Evolutionary conservation across 805 yeast genomes (phyloP), one percentile per base, ranked within the genome.

Genomic region (Candida khao-thaluensis): DNA sequence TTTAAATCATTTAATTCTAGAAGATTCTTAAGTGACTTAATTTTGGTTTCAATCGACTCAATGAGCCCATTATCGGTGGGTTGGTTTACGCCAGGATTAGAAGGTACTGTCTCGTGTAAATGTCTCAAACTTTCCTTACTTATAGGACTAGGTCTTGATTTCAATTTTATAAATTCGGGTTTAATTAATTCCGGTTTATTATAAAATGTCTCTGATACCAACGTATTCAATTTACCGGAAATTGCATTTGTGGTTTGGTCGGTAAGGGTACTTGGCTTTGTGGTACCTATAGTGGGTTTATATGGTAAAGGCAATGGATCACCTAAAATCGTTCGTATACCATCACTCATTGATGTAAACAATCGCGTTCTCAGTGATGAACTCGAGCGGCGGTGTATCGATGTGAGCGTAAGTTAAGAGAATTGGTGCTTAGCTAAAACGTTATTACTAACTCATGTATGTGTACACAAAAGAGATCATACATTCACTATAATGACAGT

Each of bases 301-400:
- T 47, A 47, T 10, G 51, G 48, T 27, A 47, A 27, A 5, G 51
- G 51, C 27, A 47, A 37, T 8, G 51, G 51, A 2, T 47, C 51
- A 4, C 51, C 51, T 17, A 47, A 35, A 33, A 42, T 45, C 14
- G 32, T 25, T 14, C 42, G 25, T 16, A 47, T 20, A 7, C 44
- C 45, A 9, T 46, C 50, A 20, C 35, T 26, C 30, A 22, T 29
- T 10, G 31, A 22, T 29, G 38, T 39, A 39, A 39, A 39, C 42
- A 39, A 38, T 28, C 38, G 38, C 42, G 38, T 17, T 20, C 28
- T 12, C 23, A 20, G 23, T 9, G 23, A 6, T 7, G 23, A 6
- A 6, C 9, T 20, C 8, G 9, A 20, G 8, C 9, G n/a, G 28
- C 28, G 28, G n/a, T 7, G n/a, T n/a, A 12, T 25, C 12, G 28